Percentiles rank a stretch among this genome's conserved stretches.
Evolutionary conservation across 1,284 basidiomycete genomes (phyloP).

Genomic region (Ceratobasidium sp.): DNA sequence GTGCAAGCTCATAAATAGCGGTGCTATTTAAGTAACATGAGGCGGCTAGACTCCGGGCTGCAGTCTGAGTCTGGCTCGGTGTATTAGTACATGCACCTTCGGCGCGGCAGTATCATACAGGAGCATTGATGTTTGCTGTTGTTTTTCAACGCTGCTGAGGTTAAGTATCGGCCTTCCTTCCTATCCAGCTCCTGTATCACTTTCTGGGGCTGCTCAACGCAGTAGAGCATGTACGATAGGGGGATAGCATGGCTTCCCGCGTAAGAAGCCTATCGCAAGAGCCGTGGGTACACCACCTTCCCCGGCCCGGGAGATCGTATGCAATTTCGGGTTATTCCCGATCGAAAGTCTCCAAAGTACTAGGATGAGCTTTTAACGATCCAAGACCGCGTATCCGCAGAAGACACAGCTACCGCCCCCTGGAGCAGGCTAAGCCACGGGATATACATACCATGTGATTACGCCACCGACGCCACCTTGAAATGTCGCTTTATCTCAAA

Average conservation of each 20-base stretch:
- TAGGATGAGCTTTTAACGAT: background rate
- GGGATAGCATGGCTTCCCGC: background rate
- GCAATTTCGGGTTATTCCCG: background rate
- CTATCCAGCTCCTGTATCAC: background rate
- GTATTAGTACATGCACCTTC: slow-evolving; percentile 8
- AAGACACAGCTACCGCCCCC: background rate
- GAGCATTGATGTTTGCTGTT: background rate
- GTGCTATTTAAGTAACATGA: background rate
- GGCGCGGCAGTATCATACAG: background rate
- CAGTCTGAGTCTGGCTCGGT: background rate
- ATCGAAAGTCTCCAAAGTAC: slow-evolving; percentile 2
- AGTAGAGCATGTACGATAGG: background rate
- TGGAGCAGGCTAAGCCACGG: background rate
- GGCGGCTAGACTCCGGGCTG: background rate
- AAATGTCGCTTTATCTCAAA: background rate
- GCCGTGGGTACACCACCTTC: background rate
- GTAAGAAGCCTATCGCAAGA: background rate
- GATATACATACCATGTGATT: background rate
- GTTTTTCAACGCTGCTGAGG: background rate
- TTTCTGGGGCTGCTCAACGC: background rate
- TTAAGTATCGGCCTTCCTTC: background rate
- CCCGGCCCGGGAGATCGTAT: background rate
- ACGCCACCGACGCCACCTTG: slow-evolving; percentile 10
- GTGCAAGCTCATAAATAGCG: background rate
- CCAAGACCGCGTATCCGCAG: background rate